Conservation (phyloP, 352 stramenopile genomes). For the Phytophthora multivora region DNA sequence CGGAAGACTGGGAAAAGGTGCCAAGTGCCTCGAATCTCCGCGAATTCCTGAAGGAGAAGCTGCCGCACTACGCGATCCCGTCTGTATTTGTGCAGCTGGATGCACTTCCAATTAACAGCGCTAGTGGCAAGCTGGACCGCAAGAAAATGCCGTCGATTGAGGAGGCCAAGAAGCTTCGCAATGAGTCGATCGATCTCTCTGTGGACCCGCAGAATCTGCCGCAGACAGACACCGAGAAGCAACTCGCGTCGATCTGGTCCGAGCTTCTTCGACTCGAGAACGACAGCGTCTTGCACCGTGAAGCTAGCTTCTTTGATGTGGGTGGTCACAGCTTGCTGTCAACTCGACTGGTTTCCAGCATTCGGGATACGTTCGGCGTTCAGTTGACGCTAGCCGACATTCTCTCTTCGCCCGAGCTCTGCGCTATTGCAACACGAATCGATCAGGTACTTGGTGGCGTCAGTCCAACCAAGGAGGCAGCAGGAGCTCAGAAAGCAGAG, state of each 20-base stretch:
- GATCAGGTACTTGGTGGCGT: constrained; percentile 35
- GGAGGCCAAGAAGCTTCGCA: constrained; percentile 67
- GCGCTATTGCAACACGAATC: constrained; percentile 60
- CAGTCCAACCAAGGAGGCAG: background rate
- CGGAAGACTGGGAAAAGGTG: constrained; percentile 71
- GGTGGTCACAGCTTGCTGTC: constrained; percentile 82
- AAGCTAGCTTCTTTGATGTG: constrained; percentile 82
- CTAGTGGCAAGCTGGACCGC: constrained; percentile 89
- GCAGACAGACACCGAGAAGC: constrained; percentile 64
- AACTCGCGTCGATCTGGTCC: constrained; percentile 66
- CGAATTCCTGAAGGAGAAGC: constrained; percentile 71
- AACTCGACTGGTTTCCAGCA: constrained; percentile 71
- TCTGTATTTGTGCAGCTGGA: constrained; percentile 83
- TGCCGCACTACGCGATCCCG: constrained; percentile 86
- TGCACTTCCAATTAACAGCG: constrained; percentile 86
- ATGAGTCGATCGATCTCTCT: constrained; percentile 76
- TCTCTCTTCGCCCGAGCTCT: constrained; percentile 59
- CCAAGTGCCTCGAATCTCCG: constrained; percentile 68
- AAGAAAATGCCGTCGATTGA: constrained; percentile 86
- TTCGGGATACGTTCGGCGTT: constrained; percentile 66
- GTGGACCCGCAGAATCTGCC: constrained; percentile 45
- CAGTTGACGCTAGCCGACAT: constrained; percentile 82
- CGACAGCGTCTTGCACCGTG: constrained; percentile 55
- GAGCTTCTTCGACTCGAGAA: constrained; percentile 70
- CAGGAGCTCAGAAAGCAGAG: constrained; percentile 7